phyloP scores from a whole-genome alignment of 106 monocot species.

The Hemerocallis citrina region DNA sequence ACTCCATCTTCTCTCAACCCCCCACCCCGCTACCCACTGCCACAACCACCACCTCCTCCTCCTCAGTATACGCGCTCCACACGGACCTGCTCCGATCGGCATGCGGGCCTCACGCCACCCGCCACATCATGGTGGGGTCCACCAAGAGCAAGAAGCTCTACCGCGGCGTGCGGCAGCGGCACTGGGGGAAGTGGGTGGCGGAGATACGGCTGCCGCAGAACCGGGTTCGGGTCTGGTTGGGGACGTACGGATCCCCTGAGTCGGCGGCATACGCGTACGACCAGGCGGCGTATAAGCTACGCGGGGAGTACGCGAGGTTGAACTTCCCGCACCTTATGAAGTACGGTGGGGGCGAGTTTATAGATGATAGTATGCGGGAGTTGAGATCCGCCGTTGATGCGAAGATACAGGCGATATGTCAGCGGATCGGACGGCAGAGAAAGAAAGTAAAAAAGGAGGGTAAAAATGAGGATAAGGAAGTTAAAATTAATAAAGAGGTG shows the following conservation, averaged over 20 bases:
- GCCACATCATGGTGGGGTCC: not conserved
- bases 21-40: too few relatives aligned
- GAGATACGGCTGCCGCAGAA: slow-evolving; percentile 92
- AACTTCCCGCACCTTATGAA: slow-evolving; percentile 54
- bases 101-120: not conserved
- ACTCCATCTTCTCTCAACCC: slow-evolving; percentile 8
- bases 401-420: slow-evolving; percentile 74
- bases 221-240: slow-evolving; percentile 75
- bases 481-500: not conserved
- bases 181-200: slow-evolving; percentile 93
- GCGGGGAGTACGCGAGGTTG: slow-evolving; percentile 81
- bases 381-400: slow-evolving; percentile 61
- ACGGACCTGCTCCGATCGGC: too few relatives aligned
- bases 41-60: not conserved
- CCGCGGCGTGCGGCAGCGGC: slow-evolving; percentile 71
- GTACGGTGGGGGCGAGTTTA: slow-evolving; percentile 9
- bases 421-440: slow-evolving; percentile 27
- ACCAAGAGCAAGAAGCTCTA: slow-evolving; percentile 52
- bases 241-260: slow-evolving; percentile 82
- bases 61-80: too few relatives aligned
- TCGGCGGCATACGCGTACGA: slow-evolving; percentile 83
- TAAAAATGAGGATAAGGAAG: not conserved
- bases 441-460: not conserved
- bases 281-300: slow-evolving; percentile 75
- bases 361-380: slow-evolving; percentile 25